These are phyloP conservation scores for Aureobasidium sp. DNA, from an alignment of 2,329 filamentous ascomycete genomes.

Conservation along the genomic window DNA sequence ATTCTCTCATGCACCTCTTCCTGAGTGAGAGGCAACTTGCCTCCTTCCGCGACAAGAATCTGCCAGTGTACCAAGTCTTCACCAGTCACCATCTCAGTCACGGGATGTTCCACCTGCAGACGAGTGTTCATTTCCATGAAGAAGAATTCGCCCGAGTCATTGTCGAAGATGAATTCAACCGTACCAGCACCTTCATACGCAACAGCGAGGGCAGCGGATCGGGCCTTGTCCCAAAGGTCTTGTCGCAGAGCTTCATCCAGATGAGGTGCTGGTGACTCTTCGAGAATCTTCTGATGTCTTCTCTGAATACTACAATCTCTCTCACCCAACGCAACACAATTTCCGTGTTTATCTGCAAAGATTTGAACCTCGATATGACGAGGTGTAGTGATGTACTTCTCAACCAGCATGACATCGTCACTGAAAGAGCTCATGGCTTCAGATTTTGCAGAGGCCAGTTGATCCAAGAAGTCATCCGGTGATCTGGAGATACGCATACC, in stretches of 20 bases:
- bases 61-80: constrained; percentile 91
- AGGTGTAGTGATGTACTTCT: constrained; percentile 59
- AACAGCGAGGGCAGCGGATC: constrained; percentile 54
- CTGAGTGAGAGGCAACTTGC: constrained; percentile 57
- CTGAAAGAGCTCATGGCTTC: constrained; percentile 57
- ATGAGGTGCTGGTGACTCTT: constrained; percentile 57
- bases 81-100: constrained; percentile 71
- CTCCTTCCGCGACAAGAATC: constrained; percentile 70
- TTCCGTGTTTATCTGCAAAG: constrained; percentile 57
- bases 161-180: constrained; percentile 62
- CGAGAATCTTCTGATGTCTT: constrained; percentile 57
- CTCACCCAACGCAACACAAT: constrained; percentile 55
- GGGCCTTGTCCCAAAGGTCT: constrained; percentile 56
- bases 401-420: constrained; percentile 57
- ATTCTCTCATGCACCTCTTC: constrained; percentile 61
- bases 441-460: constrained; percentile 54
- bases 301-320: constrained; percentile 58
- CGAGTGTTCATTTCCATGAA: constrained; percentile 72
- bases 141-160: constrained; percentile 56
- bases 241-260: constrained; percentile 50
- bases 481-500: constrained; percentile 56
- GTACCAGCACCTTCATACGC: constrained; percentile 58
- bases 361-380: constrained; percentile 60
- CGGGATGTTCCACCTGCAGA: constrained; percentile 92
- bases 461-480: constrained; percentile 50